These are phyloP conservation scores for Pelargonium citronellum DNA, from an alignment of 441 rosid genomes.

Conservation along the genomic window DNA sequence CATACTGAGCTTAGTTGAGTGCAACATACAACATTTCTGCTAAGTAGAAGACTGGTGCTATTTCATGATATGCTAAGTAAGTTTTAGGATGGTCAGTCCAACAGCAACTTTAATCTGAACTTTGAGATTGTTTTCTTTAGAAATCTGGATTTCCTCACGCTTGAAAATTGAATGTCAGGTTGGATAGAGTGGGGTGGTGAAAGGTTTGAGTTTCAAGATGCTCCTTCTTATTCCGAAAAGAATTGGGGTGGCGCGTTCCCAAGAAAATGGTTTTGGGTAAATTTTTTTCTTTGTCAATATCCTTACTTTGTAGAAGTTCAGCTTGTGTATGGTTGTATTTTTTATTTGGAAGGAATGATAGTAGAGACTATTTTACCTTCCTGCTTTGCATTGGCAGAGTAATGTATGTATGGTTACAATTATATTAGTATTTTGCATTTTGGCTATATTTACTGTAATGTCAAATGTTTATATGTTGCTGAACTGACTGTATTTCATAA, in stretches of 20 bases:
- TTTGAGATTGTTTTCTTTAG: slow-evolving; percentile 11
- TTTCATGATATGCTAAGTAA: background rate
- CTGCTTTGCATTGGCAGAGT: too few species aligned
- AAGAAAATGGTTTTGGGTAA: slow-evolving; percentile 98
- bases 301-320: slow-evolving; percentile 19
- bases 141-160: slow-evolving; percentile 17
- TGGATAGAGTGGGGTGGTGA: slow-evolving; percentile 99
- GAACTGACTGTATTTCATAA: slow-evolving; percentile 13
- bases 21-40: background rate
- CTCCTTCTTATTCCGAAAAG: slow-evolving; percentile 96
- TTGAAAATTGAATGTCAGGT: slow-evolving; percentile 42
- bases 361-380: too few species aligned
- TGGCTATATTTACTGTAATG: slow-evolving; percentile 3
- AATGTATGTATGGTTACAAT: background rate
- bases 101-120: background rate
- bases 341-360: too few species aligned
- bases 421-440: background rate
- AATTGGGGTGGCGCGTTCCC: slow-evolving; percentile 98
- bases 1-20: too few species aligned
- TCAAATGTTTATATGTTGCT: background rate
- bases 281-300: slow-evolving; percentile 16
- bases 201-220: slow-evolving; percentile 78
- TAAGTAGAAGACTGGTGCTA: background rate
- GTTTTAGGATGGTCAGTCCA: background rate
- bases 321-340: background rate